phyloP scores from a whole-genome alignment of 352 stramenopile genomes.

The Pythium myriotylum region DNA sequence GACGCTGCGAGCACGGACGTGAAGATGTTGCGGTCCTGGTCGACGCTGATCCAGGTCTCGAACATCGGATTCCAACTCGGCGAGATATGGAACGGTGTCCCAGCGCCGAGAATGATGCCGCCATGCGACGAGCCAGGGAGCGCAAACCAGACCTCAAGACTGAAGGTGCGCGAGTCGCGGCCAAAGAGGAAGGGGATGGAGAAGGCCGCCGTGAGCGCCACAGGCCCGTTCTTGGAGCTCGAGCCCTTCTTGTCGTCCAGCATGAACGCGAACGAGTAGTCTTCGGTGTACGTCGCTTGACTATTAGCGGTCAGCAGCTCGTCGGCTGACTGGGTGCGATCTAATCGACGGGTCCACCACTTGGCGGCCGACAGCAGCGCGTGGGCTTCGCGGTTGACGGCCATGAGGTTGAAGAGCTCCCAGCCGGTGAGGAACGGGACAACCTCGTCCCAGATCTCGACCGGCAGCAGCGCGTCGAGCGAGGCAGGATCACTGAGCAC shows the following conservation, averaged over 20 bases:
- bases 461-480: slow-evolving; percentile 13
- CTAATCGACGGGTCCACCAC: slow-evolving; percentile 14
- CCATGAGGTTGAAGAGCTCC: slow-evolving; percentile 25
- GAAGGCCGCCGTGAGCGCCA: slow-evolving; percentile 22
- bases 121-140: slow-evolving; percentile 2
- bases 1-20: slow-evolving; percentile 14
- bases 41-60: slow-evolving; percentile 23
- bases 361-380: slow-evolving; percentile 10
- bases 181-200: slow-evolving; percentile 32
- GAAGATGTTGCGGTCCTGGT: slow-evolving; percentile 14
- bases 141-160: slow-evolving; percentile 28
- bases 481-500: not conserved
- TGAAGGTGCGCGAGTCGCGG: slow-evolving; percentile 23
- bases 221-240: not conserved
- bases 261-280: slow-evolving; percentile 27
- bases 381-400: slow-evolving; percentile 11
- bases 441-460: slow-evolving; percentile 26
- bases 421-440: slow-evolving; percentile 25
- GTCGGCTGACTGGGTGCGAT: not conserved
- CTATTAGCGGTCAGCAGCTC: not conserved
- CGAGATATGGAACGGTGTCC: slow-evolving; percentile 30
- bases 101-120: slow-evolving; percentile 24
- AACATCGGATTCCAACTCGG: slow-evolving; percentile 30
- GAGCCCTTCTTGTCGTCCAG: not conserved
- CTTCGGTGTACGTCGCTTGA: not conserved